These are phyloP conservation scores for Lizonia empirigonia DNA, from an alignment of 2,329 filamentous ascomycete genomes.

Conservation along the genomic window DNA sequence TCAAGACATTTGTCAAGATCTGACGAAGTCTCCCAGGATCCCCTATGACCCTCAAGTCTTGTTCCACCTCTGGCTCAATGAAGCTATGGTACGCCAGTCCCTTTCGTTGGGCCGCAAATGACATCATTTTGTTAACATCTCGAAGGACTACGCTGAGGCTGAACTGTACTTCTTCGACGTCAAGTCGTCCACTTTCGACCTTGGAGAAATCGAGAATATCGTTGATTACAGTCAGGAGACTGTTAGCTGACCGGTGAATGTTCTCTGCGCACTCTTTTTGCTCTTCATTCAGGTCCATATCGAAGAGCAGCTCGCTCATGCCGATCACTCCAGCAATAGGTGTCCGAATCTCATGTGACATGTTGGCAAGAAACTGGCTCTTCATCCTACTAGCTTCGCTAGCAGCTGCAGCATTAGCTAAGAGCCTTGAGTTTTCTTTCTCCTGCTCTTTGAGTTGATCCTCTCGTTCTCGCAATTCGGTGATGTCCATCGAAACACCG, in stretches of 20 bases:
- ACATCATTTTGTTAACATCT: constrained; percentile 85
- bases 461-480: constrained; percentile 70
- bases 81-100: constrained; percentile 73
- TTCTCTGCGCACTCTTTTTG: constrained; percentile 77
- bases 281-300: constrained; percentile 70
- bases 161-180: constrained; percentile 82
- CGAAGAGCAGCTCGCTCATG: constrained; percentile 75
- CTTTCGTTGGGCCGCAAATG: constrained; percentile 81
- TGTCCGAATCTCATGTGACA: constrained; percentile 80
- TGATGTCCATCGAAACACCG: constrained; percentile 80
- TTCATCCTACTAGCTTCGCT: constrained; percentile 82
- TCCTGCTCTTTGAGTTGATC: constrained; percentile 67
- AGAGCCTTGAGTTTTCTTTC: constrained; percentile 70
- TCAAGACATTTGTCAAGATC: constrained; percentile 79
- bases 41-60: constrained; percentile 79
- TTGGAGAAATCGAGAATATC: constrained; percentile 92
- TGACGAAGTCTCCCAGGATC: constrained; percentile 84
- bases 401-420: constrained; percentile 77
- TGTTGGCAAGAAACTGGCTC: constrained; percentile 78
- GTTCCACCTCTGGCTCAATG: constrained; percentile 66
- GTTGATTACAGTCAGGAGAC: constrained; percentile 84
- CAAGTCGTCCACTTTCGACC: constrained; percentile 75
- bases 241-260: constrained; percentile 79
- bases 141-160: constrained; percentile 73
- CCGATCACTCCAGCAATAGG: constrained; percentile 82